Evolutionary conservation across 371 early-diverging fungal species (phyloP).

Genomic region (Lichtheimia ornata): DNA sequence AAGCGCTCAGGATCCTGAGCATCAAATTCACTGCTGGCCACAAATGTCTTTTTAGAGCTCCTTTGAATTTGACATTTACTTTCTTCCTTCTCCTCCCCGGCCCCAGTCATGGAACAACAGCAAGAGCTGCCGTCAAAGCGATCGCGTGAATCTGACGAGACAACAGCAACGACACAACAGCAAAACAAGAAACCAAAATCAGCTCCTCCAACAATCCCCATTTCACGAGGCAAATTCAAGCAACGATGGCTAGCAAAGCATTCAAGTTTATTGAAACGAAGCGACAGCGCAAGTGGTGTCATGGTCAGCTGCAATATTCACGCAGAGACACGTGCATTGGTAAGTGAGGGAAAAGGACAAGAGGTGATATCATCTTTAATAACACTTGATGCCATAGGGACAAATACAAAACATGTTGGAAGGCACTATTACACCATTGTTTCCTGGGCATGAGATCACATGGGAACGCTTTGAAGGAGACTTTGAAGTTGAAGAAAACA

Average conservation of each 20-base stretch:
- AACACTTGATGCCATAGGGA: constrained; percentile 27
- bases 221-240: constrained; percentile 53
- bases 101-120: too few relatives aligned
- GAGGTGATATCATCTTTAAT: neutral
- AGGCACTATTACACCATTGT: constrained; percentile 33
- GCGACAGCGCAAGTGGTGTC: constrained; percentile 38
- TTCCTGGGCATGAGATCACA: constrained; percentile 41
- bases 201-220: constrained; percentile 44
- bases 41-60: too few relatives aligned
- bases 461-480: constrained; percentile 48
- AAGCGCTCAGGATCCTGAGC: too few relatives aligned
- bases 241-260: constrained; percentile 57
- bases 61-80: too few relatives aligned
- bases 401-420: constrained; percentile 51
- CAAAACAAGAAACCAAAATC: constrained; percentile 7
- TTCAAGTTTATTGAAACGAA: constrained; percentile 45
- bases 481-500: constrained; percentile 34
- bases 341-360: constrained; percentile 9
- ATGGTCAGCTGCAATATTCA: constrained; percentile 50
- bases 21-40: too few relatives aligned
- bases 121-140: constrained; percentile 1
- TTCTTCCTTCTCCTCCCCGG: too few relatives aligned
- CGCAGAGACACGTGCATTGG: constrained; percentile 56
- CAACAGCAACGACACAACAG: neutral
- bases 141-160: constrained; percentile 1